Evolutionary conservation across 169 alveolate genomes (phyloP), one percentile per base, ranked within the genome.

Genomic region (Plasmodium gaboni): DNA sequence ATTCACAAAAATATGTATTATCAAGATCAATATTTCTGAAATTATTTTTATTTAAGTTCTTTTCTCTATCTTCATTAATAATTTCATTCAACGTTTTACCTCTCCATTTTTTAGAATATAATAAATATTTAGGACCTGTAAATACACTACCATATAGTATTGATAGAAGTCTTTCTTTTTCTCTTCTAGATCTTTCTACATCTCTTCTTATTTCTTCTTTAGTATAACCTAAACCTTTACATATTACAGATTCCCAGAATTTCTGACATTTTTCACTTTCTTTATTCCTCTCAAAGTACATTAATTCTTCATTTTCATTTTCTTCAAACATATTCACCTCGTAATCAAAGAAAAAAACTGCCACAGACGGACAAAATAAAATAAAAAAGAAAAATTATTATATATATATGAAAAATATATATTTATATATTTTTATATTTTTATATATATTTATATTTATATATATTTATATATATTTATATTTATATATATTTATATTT

Each of bases 1-100:
- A 68, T 48, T 57, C 57, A 48, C 76, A 80, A 50, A 80, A 80
- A 50, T 80, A 80, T 6, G 73, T 32, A 19, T 17, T 80, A 38
- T 80, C 90, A 38, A 38, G 46, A 38, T 38, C 46, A 5, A 68
- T 83, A 57, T 55, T 80, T 80, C 44, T 68, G 38, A 80, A 80
- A 42, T 80, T 51, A 3, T 80, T 80, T 46, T 53, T 42, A 48
- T 80, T 68, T n/a, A 42, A 2, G 42, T 68, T 68, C 22, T 68
- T 80, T 68, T 53, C 69, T 46, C 46, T 53, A 63, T 80, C 90
- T 44, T 80, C 85, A 68, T 80, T 80, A 59, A 80, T 80, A 19
- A 80, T 80, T 80, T 80, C 90, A n/a, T 57, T 80, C 15, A 80
- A 32, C 0, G 90, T 80, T 57, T 80, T 80, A 6, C 90, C 90